Percentiles rank a stretch among this genome's conserved stretches.
phyloP scores from a whole-genome alignment of 2,329 filamentous ascomycete genomes.

The Fusarium sp. region DNA sequence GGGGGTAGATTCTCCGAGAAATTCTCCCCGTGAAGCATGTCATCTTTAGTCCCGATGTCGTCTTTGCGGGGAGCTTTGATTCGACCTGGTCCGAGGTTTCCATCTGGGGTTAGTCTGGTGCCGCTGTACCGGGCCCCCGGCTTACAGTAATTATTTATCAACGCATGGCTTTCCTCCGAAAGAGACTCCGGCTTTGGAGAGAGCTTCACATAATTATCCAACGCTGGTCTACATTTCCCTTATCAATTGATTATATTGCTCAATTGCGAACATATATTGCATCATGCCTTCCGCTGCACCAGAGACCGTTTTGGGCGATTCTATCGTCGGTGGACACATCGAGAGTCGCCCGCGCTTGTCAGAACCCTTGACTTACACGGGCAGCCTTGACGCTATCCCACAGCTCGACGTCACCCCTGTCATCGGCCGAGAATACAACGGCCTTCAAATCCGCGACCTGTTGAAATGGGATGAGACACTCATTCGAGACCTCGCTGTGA shows the following conservation, averaged over 20 bases:
- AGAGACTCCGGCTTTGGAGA: constrained; percentile 33
- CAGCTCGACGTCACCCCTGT: constrained; percentile 60
- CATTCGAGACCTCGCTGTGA: constrained; percentile 67
- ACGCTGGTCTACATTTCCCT: constrained; percentile 7
- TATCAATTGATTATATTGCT: constrained; percentile 17
- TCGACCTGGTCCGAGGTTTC: constrained; percentile 34
- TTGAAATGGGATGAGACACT: constrained; percentile 58
- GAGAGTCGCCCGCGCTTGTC: constrained; percentile 48
- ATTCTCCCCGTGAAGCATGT: constrained; percentile 48
- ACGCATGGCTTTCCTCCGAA: constrained; percentile 16
- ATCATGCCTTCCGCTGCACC: constrained; percentile 54
- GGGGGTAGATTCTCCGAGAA: constrained; percentile 46
- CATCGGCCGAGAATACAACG: constrained; percentile 63
- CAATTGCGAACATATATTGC: constrained; percentile 15
- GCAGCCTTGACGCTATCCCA: constrained; percentile 56
- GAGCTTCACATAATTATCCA: constrained; percentile 29
- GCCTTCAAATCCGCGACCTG: constrained; percentile 53
- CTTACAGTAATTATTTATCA: constrained; percentile 23
- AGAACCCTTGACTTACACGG: constrained; percentile 56
- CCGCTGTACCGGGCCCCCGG: constrained; percentile 1
- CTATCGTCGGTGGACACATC: constrained; percentile 50
- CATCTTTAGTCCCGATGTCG: constrained; percentile 49
- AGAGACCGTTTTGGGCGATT: constrained; percentile 46
- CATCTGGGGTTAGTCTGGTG: constrained; percentile 35
- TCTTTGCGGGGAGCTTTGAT: constrained; percentile 47